Evolutionary conservation across 345 rosid genomes (phyloP).

Genomic region (Lepidium africanum): DNA sequence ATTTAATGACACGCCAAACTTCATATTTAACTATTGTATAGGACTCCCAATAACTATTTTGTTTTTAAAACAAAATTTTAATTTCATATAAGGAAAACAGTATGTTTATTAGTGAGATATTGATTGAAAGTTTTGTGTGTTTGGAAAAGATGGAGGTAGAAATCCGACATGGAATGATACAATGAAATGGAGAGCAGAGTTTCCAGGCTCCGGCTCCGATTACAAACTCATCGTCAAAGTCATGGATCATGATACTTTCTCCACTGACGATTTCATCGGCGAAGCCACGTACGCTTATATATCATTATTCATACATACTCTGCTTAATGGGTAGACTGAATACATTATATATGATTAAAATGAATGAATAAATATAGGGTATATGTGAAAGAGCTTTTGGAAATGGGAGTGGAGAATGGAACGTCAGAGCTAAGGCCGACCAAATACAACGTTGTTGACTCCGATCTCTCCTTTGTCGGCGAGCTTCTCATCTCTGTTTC

Average conservation of each 20-base stretch:
- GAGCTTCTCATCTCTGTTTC: conserved; percentile 65
- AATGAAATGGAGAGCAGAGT: conserved; percentile 60
- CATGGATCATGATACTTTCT: conserved; percentile 86
- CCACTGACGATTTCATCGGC: conserved; percentile 65
- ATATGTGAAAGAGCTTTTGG: conserved; percentile 63
- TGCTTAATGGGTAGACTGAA: too few species aligned
- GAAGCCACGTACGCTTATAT: conserved; percentile 43
- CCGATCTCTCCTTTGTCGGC: conserved; percentile 46
- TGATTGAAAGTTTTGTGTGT: background rate
- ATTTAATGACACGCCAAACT: too few species aligned
- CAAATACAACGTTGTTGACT: conserved; percentile 46
- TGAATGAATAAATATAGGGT: conserved; percentile 36
- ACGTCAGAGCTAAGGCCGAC: conserved; percentile 46
- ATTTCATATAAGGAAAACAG: too few species aligned
- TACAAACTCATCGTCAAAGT: conserved; percentile 58
- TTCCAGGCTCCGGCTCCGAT: conserved; percentile 56
- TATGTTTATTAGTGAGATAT: too few species aligned
- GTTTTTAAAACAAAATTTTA: too few species aligned
- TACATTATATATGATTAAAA: too few species aligned
- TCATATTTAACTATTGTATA: too few species aligned
- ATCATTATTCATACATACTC: too few species aligned
- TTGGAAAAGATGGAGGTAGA: conserved; percentile 28
- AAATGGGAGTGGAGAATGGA: conserved; percentile 73
- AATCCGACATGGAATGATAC: conserved; percentile 72
- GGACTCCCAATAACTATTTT: too few species aligned